phyloP scores from a whole-genome alignment of 202 grass and related monocot species.

The Elaeis oleifera region DNA sequence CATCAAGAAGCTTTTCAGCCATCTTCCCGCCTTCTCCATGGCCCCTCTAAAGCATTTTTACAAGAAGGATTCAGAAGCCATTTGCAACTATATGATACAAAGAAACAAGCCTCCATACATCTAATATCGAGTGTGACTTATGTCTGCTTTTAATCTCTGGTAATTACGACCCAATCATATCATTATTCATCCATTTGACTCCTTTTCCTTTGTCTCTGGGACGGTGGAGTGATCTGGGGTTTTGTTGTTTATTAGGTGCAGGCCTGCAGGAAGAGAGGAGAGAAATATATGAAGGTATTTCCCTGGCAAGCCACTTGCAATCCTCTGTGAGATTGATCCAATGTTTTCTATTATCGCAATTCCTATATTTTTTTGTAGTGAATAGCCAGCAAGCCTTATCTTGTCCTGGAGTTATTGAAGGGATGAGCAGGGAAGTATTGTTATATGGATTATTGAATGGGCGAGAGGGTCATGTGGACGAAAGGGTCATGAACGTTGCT shows the following conservation, averaged over 20 bases:
- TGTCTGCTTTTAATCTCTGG: conserved; percentile 6
- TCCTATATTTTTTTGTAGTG: no score
- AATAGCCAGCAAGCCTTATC: background rate
- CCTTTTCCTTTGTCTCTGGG: background rate
- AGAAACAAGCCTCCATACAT: background rate
- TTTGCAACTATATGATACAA: background rate
- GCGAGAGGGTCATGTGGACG: conserved; percentile 11
- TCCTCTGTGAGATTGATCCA: background rate
- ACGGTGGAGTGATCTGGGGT: background rate
- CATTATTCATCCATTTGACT: background rate
- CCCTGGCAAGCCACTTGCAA: background rate
- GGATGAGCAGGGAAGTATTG: background rate
- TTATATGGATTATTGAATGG: conserved; percentile 4
- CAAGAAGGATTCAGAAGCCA: background rate
- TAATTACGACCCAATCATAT: background rate
- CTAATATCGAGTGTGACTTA: background rate
- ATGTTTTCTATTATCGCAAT: no score
- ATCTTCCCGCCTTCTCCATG: conserved; percentile 22
- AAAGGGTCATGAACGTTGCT: conserved; percentile 18
- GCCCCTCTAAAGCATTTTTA: background rate
- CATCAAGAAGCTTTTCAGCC: conserved; percentile 18
- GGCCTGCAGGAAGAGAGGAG: no score
- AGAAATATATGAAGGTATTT: background rate
- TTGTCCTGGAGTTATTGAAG: background rate
- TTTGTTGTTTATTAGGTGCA: background rate